Evolutionary conservation across 129 eudicot species (phyloP), one percentile per base, ranked within the genome.

Genomic region (Pittosporum tobira): DNA sequence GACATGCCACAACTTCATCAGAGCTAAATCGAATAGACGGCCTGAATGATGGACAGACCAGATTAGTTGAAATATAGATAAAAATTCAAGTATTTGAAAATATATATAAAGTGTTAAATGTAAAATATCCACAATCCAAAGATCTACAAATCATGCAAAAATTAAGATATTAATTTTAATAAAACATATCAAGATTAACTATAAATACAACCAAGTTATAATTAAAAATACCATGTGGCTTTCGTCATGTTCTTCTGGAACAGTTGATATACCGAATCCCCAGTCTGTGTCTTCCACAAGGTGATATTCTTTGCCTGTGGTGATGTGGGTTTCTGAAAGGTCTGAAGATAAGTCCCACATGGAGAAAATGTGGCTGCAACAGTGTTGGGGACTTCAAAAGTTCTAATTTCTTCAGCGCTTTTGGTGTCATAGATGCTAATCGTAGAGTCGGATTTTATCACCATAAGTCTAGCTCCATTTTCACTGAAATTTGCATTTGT

Each of bases 171-270:
- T 6, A 34, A 34, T 34, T 34, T 5, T 6, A 34, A 34, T 34
- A 34, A 12, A 34, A 34, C 40, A 34, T 34, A 34, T 34, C 40
- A 34, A 34, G 6, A 34, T 34, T 4, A 1, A 34, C 40, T n/a
- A 34, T 34, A 34, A 6, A 34, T 12, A 34, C 40, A 8, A 6
- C 40, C 40, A 34, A 34, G 40, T 34, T 34, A 34, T 12, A 15
- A 57, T 27, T 55, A 55, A 7, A 45, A 55, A 51, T 80, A 87
- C 99, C 99, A 91, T 52, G 85, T 83, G 27, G 75, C 75, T 57
- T 76, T 83, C n/a, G 88, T 81, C 88, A 83, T 81, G 59, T 81
- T 87, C 73, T 91, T 91, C 85, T 86, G 96, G 31, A 65, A 83
- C 30, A 74, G 5, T 7, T 75, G 77, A 67, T 75, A 81, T 54